Conservation (phyloP, 2,329 filamentous ascomycete genomes). For the Ceratocystis smalleyi region DNA sequence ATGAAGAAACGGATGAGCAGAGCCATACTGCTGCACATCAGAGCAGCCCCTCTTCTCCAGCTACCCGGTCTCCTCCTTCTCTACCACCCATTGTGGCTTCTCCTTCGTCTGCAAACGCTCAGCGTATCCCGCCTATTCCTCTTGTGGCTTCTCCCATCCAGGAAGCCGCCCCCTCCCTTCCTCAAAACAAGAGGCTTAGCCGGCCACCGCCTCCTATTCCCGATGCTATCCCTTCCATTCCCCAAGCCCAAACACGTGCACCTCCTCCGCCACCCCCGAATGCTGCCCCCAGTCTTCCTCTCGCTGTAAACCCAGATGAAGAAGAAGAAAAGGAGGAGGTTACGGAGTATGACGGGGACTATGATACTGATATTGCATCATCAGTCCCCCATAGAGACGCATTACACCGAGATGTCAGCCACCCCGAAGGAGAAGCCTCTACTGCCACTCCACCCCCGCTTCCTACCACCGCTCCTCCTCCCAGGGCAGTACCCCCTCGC, state of each 20-base stretch:
- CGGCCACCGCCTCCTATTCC: constrained; percentile 47
- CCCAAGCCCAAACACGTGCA: constrained; percentile 41
- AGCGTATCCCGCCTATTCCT: constrained; percentile 23
- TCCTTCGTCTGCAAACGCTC: constrained; percentile 13
- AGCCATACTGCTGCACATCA: constrained; percentile 21
- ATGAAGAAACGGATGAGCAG: constrained; percentile 52
- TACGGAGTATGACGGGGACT: constrained; percentile 93
- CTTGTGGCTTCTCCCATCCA: constrained; percentile 25
- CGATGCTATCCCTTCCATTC: constrained; percentile 31
- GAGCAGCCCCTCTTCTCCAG: constrained; percentile 27
- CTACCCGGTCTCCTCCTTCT: constrained; percentile 27
- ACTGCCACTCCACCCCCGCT: constrained; percentile 37
- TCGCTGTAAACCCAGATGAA: constrained; percentile 29
- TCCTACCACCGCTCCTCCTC: constrained; percentile 27
- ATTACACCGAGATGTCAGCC: constrained; percentile 40
- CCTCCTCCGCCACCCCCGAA: constrained; percentile 48
- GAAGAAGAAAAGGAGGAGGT: constrained; percentile 64
- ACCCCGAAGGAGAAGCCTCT: constrained; percentile 40
- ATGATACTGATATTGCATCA: constrained; percentile 94
- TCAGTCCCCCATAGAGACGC: constrained; percentile 88
- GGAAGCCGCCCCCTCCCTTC: constrained; percentile 30
- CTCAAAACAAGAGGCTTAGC: constrained; percentile 38
- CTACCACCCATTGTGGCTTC: constrained; percentile 22
- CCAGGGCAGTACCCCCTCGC: constrained; percentile 38
- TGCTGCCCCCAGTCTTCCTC: constrained; percentile 28